phyloP scores from a whole-genome alignment of 2,329 filamentous ascomycete species.

The Calonectria multiphialidica region DNA sequence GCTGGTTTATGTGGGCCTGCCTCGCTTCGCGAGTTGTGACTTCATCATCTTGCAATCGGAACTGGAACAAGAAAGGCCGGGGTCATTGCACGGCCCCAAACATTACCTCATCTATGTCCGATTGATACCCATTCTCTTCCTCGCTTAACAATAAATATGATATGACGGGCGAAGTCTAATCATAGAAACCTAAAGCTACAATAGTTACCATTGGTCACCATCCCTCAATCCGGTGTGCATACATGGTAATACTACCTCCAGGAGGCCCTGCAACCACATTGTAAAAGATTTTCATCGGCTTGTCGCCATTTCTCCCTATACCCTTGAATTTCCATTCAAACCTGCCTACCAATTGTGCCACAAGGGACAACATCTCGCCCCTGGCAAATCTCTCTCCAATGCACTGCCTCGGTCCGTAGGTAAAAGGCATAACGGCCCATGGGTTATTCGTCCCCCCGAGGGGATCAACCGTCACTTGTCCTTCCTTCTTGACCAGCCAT shows the following conservation, averaged over 20 bases:
- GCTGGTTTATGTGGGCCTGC: too few species aligned
- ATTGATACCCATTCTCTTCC: too few species aligned
- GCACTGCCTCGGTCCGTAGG: conserved; percentile 17
- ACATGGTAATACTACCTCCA: conserved; percentile 27
- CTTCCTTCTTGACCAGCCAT: conserved; percentile 14
- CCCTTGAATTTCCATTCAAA: conserved; percentile 32
- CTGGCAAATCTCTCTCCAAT: conserved; percentile 20
- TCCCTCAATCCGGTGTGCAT: conserved; percentile 14
- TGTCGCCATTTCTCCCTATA: conserved; percentile 22
- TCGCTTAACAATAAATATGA: too few species aligned
- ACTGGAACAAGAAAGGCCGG: too few species aligned
- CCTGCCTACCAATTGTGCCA: conserved; percentile 18
- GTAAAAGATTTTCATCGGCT: conserved; percentile 24
- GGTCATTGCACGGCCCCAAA: too few species aligned
- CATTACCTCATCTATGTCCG: too few species aligned
- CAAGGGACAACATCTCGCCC: conserved; percentile 19
- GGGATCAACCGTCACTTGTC: conserved; percentile 25
- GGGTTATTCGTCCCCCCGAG: conserved; percentile 26
- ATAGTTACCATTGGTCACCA: too few species aligned
- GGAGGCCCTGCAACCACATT: conserved; percentile 23
- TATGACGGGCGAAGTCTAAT: too few species aligned
- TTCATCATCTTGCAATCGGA: too few species aligned
- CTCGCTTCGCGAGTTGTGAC: too few species aligned
- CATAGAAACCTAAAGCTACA: too few species aligned
- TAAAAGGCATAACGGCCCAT: conserved; percentile 21